phyloP scores from a whole-genome alignment of 306 rosid genomes.

The Begonia masoniana region DNA sequence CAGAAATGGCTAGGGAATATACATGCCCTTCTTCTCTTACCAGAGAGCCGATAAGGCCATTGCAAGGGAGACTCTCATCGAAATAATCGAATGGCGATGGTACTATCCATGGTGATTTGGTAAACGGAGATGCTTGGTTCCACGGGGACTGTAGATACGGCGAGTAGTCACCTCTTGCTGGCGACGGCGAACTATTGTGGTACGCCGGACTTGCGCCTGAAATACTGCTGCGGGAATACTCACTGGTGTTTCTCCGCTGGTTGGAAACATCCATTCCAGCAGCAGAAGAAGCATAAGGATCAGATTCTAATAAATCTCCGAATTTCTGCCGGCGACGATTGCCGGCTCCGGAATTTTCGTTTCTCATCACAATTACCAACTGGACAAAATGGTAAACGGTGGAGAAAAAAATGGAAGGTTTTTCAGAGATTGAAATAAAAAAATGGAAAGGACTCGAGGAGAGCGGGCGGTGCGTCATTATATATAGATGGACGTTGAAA shows the following conservation, averaged over 20 bases:
- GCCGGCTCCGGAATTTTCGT: slow-evolving; percentile 17
- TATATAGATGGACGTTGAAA: slow-evolving; percentile 7
- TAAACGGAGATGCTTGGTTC: slow-evolving; percentile 44
- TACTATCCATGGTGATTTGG: slow-evolving; percentile 61
- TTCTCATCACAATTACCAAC: slow-evolving; percentile 21
- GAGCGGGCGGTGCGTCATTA: slow-evolving; percentile 1
- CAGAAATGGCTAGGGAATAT: slow-evolving; percentile 62
- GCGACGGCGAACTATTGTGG: slow-evolving; percentile 7
- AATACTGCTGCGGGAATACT: slow-evolving; percentile 5
- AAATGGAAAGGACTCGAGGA: slow-evolving; percentile 6
- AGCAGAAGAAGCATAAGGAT: slow-evolving; percentile 14
- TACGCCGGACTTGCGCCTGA: slow-evolving; percentile 12
- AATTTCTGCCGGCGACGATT: slow-evolving; percentile 32
- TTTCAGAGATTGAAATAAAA: background rate
- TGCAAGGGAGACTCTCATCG: slow-evolving; percentile 3
- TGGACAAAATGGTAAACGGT: background rate
- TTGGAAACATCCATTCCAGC: background rate
- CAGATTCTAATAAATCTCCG: slow-evolving; percentile 41
- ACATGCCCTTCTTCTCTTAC: slow-evolving; percentile 78
- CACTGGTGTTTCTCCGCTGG: background rate
- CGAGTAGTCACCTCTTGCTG: slow-evolving; percentile 21
- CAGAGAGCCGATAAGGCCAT: slow-evolving; percentile 60
- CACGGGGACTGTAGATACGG: slow-evolving; percentile 63
- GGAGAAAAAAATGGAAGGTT: background rate
- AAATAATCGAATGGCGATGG: slow-evolving; percentile 9